phyloP scores from a whole-genome alignment of 1,139 yeast species.

The Kazachstania sp. region DNA sequence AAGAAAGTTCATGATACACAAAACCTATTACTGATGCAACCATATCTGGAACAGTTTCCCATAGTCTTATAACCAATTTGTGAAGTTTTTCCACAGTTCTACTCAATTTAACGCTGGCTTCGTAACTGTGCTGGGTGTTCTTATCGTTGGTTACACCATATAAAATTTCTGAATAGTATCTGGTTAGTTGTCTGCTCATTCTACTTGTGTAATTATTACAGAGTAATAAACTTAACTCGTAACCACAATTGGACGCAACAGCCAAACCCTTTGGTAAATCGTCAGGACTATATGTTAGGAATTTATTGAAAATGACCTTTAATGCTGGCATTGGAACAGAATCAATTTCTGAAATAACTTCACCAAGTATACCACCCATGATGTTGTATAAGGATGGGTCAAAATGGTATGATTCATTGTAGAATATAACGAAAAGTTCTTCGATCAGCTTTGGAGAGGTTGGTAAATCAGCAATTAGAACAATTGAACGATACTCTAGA shows the following conservation, averaged over 20 bases:
- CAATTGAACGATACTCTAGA: conserved; percentile 73
- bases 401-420: conserved; percentile 39
- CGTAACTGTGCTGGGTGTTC: conserved; percentile 18
- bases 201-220: conserved; percentile 68
- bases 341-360: conserved; percentile 68
- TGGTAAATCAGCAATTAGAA: conserved; percentile 68
- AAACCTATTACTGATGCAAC: conserved; percentile 69
- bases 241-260: conserved; percentile 44
- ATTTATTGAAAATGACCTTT: conserved; percentile 46
- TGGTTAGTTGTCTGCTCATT: conserved; percentile 70
- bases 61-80: conserved; percentile 53
- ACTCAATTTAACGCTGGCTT: conserved; percentile 26
- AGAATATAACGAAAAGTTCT: conserved; percentile 53
- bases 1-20: conserved; percentile 69
- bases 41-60: conserved; percentile 73
- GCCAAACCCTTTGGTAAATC: conserved; percentile 30
- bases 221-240: conserved; percentile 56
- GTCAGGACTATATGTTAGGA: conserved; percentile 30
- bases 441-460: conserved; percentile 50
- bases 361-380: conserved; percentile 62
- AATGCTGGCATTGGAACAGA: conserved; percentile 56
- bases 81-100: conserved; percentile 53
- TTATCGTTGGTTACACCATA: conserved; percentile 39
- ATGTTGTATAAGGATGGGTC: conserved; percentile 45
- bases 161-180: conserved; percentile 68